A percentile compares a stretch with the other conserved stretches of the same genome.
phyloP scores from a whole-genome alignment of 441 rosid species.

The Arabidopsis lyrata region DNA sequence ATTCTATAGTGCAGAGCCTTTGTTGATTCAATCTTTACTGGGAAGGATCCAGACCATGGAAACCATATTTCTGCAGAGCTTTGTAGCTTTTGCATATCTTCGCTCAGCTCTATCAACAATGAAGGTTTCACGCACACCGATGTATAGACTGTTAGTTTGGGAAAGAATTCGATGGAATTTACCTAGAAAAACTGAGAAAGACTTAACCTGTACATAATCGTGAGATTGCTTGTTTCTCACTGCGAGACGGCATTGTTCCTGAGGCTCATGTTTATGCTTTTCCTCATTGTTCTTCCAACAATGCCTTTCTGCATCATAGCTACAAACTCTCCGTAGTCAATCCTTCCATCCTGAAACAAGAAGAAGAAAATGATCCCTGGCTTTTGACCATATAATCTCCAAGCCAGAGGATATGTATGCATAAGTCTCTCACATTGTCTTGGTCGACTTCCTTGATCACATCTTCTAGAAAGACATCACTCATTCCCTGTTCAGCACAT shows the following conservation, averaged over 20 bases:
- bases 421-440: constrained; percentile 65
- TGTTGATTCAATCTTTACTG: constrained; percentile 29
- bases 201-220: constrained; percentile 38
- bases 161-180: constrained; percentile 17
- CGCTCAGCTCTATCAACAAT: constrained; percentile 31
- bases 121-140: constrained; percentile 22
- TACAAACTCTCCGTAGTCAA: constrained; percentile 94
- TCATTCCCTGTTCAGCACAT: constrained; percentile 89
- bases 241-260: constrained; percentile 55
- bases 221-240: constrained; percentile 32
- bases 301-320: constrained; percentile 99
- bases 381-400: constrained; percentile 17
- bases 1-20: constrained; percentile 31
- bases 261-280: constrained; percentile 88
- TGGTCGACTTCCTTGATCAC: constrained; percentile 94
- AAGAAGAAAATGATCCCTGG: constrained; percentile 32
- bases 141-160: constrained; percentile 29
- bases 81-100: constrained; percentile 36
- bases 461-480: constrained; percentile 87
- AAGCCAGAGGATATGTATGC: constrained; percentile 19
- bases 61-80: constrained; percentile 19
- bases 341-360: constrained; percentile 87
- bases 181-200: constrained; percentile 25
- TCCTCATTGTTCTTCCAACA: constrained; percentile 87
- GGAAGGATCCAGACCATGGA: constrained; percentile 26